Percentiles rank a stretch among this genome's conserved stretches.
phyloP scores from a whole-genome alignment of 108 stramenopile genomes.

The Pseudonitzschia pungens region DNA sequence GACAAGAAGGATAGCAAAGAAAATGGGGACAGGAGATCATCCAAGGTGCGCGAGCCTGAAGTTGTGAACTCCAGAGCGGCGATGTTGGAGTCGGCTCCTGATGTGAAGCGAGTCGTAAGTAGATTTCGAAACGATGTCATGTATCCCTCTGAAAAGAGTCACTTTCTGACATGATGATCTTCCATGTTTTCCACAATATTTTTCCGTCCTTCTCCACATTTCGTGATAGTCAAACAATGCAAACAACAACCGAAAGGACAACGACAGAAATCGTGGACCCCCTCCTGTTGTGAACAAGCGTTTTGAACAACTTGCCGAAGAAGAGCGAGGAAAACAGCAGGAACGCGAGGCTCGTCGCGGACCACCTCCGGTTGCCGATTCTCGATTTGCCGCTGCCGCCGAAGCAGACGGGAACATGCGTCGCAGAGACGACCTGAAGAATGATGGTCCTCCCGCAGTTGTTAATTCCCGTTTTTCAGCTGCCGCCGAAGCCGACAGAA shows the following conservation, averaged over 20 bases:
- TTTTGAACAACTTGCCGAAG: slow-evolving; percentile 63
- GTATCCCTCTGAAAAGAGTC: too few species aligned
- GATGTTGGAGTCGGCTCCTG: slow-evolving; percentile 49
- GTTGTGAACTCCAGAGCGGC: slow-evolving; percentile 78
- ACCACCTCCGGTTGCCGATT: slow-evolving; percentile 44
- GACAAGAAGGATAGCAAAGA: slow-evolving; percentile 25
- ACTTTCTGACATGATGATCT: too few species aligned
- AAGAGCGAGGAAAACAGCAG: slow-evolving; percentile 51
- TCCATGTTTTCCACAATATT: neutral
- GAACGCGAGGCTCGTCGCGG: slow-evolving; percentile 31
- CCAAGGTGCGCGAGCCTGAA: slow-evolving; percentile 50
- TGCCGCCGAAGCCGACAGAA: slow-evolving; percentile 40
- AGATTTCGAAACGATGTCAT: neutral
- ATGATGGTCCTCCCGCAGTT: slow-evolving; percentile 32
- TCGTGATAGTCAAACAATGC: slow-evolving; percentile 12
- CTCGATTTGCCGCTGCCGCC: slow-evolving; percentile 52
- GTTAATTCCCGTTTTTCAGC: slow-evolving; percentile 57
- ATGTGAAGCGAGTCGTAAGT: slow-evolving; percentile 48
- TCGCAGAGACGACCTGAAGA: slow-evolving; percentile 9
- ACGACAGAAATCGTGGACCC: slow-evolving; percentile 45
- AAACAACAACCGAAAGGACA: slow-evolving; percentile 13
- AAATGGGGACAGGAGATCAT: slow-evolving; percentile 23
- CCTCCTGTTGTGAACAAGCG: slow-evolving; percentile 69
- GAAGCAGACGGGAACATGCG: slow-evolving; percentile 34
- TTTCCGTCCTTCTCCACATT: neutral